Base-by-base conservation (phyloP, 2,329 filamentous ascomycete species). In the Rhexocercosporidium sp. region DNA sequence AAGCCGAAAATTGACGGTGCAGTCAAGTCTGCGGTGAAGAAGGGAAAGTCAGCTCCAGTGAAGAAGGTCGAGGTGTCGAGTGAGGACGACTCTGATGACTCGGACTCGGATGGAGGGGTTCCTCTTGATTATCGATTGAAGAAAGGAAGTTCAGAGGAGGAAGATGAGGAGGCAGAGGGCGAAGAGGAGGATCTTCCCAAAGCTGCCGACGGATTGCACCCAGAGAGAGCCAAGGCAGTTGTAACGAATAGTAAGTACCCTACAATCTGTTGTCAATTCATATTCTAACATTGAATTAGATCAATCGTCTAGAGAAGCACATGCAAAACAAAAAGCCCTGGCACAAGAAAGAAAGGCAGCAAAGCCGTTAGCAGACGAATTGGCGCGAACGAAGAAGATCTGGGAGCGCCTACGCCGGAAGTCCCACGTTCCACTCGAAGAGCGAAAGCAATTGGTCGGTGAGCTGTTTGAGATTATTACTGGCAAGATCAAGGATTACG, bases 391-490 rank as follows among this genome's bases (percentile, higher is more conserved):
- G 63, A 99, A 99, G 85, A 97, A 97, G 83, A 87, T 99, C 62
- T 99, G 96, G 96, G 96, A 99, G 83, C 88, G 92, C 69, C 82
- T 99, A 77, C 91, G 96, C 71, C 86, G 93, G 74, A 98, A 98
- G 82, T 97, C 94, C 2, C 93, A 97, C 75, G 93, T 99, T 1
- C 92, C 94, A 47, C 89, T 91, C 75, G 92, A 96, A 46, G 94
- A 99, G 82, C 88, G 96, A 70, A 91, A 95, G 79, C 86, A 91
- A 78, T 86, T 99, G 47, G 92, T 98, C 57, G 87, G 90, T 68
- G 95, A 99, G 82, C 86, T 99, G 29, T 98, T 97, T 79, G 85
- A 86, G 66, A 97, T 99, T 76, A 92, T 97, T 75, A 96, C 92
- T 27, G 95, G 94, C 62, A 89, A 92, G 66, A 92, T 98, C 75